Evolutionary conservation across 2,329 filamentous ascomycete species (phyloP).

Genomic region (Xylaria sp.): DNA sequence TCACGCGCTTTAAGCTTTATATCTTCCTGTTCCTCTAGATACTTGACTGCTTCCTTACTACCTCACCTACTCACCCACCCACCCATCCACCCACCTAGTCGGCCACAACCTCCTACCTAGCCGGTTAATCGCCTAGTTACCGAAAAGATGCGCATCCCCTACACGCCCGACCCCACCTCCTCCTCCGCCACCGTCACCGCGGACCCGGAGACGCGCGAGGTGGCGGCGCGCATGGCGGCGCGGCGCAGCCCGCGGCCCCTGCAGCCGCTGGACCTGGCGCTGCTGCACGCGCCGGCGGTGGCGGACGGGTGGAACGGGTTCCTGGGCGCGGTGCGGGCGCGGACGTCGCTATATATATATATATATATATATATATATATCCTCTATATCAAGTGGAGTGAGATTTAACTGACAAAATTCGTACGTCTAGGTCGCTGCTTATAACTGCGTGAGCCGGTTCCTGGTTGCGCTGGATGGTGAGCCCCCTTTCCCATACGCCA

Average conservation of each 20-base stretch:
- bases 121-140: background rate
- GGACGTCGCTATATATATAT: conserved; percentile 45
- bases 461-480: conserved; percentile 78
- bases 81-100: background rate
- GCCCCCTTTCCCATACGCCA: conserved; percentile 30
- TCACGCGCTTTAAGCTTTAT: too few relatives aligned
- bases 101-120: background rate
- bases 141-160: conserved; percentile 69
- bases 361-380: too few relatives aligned
- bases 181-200: conserved; percentile 44
- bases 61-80: background rate
- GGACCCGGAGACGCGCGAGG: too few relatives aligned
- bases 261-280: conserved; percentile 73
- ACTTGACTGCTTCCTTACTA: too few relatives aligned
- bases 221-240: conserved; percentile 65
- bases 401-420: conserved; percentile 8
- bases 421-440: conserved; percentile 60
- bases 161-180: conserved; percentile 58
- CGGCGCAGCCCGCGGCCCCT: conserved; percentile 71
- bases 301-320: conserved; percentile 78
- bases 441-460: conserved; percentile 85
- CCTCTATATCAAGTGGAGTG: background rate
- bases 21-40: background rate
- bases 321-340: conserved; percentile 64
- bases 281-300: conserved; percentile 73